These are phyloP conservation scores for Saitozyma podzolica DNA, from an alignment of 768 basidiomycete species.

Conservation along the genomic window DNA sequence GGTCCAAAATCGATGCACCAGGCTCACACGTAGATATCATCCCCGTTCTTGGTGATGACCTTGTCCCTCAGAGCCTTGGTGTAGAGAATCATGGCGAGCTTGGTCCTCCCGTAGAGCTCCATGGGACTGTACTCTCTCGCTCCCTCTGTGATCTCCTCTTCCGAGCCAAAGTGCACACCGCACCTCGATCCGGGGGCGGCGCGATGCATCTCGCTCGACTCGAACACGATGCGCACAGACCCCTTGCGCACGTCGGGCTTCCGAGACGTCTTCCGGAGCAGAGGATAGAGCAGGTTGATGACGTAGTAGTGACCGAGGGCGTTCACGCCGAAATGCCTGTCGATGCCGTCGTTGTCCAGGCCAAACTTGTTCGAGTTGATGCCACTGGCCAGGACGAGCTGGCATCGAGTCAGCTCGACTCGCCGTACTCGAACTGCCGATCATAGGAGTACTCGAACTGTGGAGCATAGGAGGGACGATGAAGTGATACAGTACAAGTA, in stretches of 20 bases:
- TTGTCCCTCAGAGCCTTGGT: slow-evolving; percentile 48
- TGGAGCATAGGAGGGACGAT: too few relatives aligned
- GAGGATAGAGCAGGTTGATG: slow-evolving; percentile 56
- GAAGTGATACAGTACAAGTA: too few relatives aligned
- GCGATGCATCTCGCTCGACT: slow-evolving; percentile 55
- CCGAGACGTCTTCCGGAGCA: slow-evolving; percentile 53
- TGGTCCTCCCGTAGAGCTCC: slow-evolving; percentile 55
- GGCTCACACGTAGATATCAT: slow-evolving; percentile 43
- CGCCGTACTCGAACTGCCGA: neutral
- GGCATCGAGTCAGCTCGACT: neutral
- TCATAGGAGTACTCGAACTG: too few relatives aligned
- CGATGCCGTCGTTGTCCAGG: slow-evolving; percentile 34
- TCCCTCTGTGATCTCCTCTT: slow-evolving; percentile 54
- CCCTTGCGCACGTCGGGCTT: slow-evolving; percentile 35
- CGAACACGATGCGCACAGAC: slow-evolving; percentile 54
- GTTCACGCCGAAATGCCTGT: slow-evolving; percentile 47
- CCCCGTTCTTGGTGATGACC: slow-evolving; percentile 49
- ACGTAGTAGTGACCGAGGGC: slow-evolving; percentile 56
- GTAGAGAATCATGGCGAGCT: slow-evolving; percentile 56
- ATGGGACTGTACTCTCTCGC: slow-evolving; percentile 44
- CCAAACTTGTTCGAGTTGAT: slow-evolving; percentile 47
- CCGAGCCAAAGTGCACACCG: slow-evolving; percentile 49
- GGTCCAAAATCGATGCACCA: slow-evolving; percentile 4
- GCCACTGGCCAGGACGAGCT: slow-evolving; percentile 41
- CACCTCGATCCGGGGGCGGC: slow-evolving; percentile 47